Evolutionary conservation across 495 filamentous ascomycete genomes (phyloP), one percentile per base, ranked within the genome.

Genomic region (Mytilinidion resinicola): DNA sequence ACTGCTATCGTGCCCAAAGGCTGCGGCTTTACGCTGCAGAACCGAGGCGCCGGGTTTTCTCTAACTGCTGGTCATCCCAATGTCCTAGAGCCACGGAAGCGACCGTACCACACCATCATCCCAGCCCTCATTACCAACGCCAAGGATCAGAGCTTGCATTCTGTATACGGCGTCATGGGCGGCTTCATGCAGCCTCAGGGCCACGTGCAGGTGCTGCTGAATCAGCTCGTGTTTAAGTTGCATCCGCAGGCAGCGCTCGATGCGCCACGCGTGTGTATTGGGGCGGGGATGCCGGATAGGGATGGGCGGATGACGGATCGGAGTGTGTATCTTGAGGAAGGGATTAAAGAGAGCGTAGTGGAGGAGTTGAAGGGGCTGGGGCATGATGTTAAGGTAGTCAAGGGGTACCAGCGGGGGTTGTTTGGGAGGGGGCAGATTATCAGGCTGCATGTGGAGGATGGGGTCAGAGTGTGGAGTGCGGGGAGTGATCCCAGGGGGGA

Each of bases 111-210:
- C 69, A 98, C 93, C 53, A 97, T 98, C 72, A 98, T 98, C 67
- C 91, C 93, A 0, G 91, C 88, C 0, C 79, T 96, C 70, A 81
- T 93, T 47, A 97, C 93, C 3, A 87, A 90, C 59, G 67, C 81
- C 1, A 76, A 73, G 14, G 89, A 92, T 61, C 79, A 79, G 17
- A 82, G 76, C 15, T 72, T 98, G 56, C 87, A 96, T 67, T 83
- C 82, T 39, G 89, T 96, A 0, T 95, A 89, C 62, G 95, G 93
- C 47, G 91, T 96, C 49, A 97, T 97, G 93, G 93, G 93, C 59
- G 93, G 93, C 35, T 96, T 91, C 73, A 97, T 98, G 95, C 93
- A 98, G 76, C 93, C 93, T 0, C 93, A 97, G 75, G 93, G 93
- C 9, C 93, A 98, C 67, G 89, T 97, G 12, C 93, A 98, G 72